Base-by-base conservation (phyloP, 2,329 filamentous ascomycete genomes). In the Cercospora sesami region DNA sequence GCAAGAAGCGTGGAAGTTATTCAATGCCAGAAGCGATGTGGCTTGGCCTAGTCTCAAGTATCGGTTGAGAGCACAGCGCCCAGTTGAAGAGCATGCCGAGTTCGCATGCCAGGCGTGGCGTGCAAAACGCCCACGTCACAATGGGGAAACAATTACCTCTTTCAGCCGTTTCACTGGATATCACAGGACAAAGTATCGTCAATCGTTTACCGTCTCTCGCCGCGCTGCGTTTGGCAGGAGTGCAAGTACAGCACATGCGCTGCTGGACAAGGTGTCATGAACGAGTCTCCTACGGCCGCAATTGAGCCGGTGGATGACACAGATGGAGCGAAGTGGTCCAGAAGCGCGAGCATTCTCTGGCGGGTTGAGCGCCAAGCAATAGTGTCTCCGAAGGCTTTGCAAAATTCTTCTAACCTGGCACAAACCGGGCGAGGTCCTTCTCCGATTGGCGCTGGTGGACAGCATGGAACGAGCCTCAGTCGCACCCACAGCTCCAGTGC, bases 51-150 rank as follows among this genome's bases (percentile, higher is more conserved):
- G 23, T 64, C 51, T 26, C 31, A 30, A 55, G 31, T 33, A 58
- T 65, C 53, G 53, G 58, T 65, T 65, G 57, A 51, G 64, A 42
- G 28, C 21, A 48, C 39, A 45, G 28, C 31, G 55, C 31, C 31
- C 55, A 59, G 55, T 36, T 33, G 55, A 59, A 59, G 28, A 30
- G 26, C 57, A 10, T 65, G 39, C 57, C 39, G 39, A 53, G 58
- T 51, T 33, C 26, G 28, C 55, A 18, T 51, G 57, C 64, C 42
- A 33, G 31, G 64, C 58, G 48, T 42, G 39, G 57, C 57, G 60
- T 33, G 23, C 39, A 26, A 14, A 63, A 53, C 48, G 26, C 48
- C 48, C 61, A 63, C 62, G 62, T 64, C 62, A 64, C 62, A 48
- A 57, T 23, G 18, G 51, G 51, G 62, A 64, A 57, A 58, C 23